Conservation (phyloP, 2,329 filamentous ascomycete genomes). For the Ilyonectria robusta region DNA sequence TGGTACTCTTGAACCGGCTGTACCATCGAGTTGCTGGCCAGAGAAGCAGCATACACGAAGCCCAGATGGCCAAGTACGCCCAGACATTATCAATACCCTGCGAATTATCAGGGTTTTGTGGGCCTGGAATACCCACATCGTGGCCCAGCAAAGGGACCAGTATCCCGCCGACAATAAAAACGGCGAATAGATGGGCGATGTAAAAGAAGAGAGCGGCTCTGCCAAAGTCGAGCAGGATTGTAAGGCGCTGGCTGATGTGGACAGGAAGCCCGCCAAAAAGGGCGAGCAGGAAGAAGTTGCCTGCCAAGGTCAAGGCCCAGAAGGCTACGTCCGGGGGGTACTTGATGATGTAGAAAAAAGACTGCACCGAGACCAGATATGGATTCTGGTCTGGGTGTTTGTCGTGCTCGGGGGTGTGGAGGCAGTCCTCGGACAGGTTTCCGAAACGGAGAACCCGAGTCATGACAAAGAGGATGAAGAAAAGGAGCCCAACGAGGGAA, state of each 20-base stretch:
- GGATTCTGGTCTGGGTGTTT: conserved; percentile 52
- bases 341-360: conserved; percentile 64
- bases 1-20: conserved; percentile 59
- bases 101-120: conserved; percentile 43
- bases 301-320: conserved; percentile 58
- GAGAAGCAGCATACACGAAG: conserved; percentile 52
- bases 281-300: conserved; percentile 57
- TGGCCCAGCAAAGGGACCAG: conserved; percentile 53
- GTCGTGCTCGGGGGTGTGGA: conserved; percentile 56
- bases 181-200: conserved; percentile 54
- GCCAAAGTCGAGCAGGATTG: conserved; percentile 59
- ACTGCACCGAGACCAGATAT: conserved; percentile 57
- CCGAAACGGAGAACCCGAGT: conserved; percentile 59
- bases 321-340: conserved; percentile 64
- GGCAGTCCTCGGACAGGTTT: conserved; percentile 60
- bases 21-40: conserved; percentile 61
- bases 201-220: conserved; percentile 64
- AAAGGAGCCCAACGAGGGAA: conserved; percentile 45
- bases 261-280: conserved; percentile 54
- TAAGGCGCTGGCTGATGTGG: conserved; percentile 48
- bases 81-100: conserved; percentile 56
- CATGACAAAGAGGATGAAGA: conserved; percentile 56
- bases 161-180: conserved; percentile 47
- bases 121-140: conserved; percentile 47
- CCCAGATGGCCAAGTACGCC: conserved; percentile 56